phyloP scores from a whole-genome alignment of 345 rosid species.

The Murraya paniculata region DNA sequence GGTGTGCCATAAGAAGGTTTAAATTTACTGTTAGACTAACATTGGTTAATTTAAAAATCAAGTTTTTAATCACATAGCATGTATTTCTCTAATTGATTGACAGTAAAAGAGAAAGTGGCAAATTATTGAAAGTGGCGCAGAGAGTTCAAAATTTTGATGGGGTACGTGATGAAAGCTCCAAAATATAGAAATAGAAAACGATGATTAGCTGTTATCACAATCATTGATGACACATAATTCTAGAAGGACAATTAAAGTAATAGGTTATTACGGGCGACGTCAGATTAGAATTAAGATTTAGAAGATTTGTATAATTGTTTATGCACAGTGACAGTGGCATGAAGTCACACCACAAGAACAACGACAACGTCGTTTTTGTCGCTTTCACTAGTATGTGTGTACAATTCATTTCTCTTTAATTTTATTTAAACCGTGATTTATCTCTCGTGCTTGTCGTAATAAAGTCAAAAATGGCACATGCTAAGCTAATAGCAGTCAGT shows the following conservation, averaged over 20 bases:
- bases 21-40: too few relatives aligned
- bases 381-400: not conserved
- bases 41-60: too few relatives aligned
- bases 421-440: too few relatives aligned
- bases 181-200: not conserved
- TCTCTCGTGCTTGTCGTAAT: too few relatives aligned
- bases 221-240: slow-evolving; percentile 14
- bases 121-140: not conserved
- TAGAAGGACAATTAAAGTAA: not conserved
- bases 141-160: not conserved
- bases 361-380: slow-evolving; percentile 7
- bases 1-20: too few relatives aligned
- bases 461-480: too few relatives aligned
- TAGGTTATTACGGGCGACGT: not conserved
- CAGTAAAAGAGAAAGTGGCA: not conserved
- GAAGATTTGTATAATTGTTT: not conserved
- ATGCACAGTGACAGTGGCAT: not conserved
- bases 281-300: not conserved
- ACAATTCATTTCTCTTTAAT: not conserved
- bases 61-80: too few relatives aligned
- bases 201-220: slow-evolving; percentile 8
- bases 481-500: too few relatives aligned
- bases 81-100: too few relatives aligned
- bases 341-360: not conserved
- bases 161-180: not conserved